A percentile compares a stretch with the other conserved stretches of the same genome.
Evolutionary conservation across 768 basidiomycete genomes (phyloP).

Genomic region (Boletus sp.): DNA sequence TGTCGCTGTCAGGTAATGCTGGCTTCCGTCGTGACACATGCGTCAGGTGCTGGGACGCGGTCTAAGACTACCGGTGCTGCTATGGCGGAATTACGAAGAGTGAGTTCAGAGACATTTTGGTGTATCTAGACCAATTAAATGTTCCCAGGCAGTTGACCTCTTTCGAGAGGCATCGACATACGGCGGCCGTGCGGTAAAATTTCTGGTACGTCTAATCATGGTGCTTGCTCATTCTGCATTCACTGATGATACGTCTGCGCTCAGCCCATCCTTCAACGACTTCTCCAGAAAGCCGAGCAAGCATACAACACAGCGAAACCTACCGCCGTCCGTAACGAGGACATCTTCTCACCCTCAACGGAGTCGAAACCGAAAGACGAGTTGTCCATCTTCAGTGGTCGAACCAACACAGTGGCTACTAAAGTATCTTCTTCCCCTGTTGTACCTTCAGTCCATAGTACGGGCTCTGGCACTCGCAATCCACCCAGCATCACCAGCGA

Average conservation of each 20-base stretch:
- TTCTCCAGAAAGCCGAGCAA: slow-evolving; percentile 58
- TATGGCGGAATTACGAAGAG: slow-evolving; percentile 53
- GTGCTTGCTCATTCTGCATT: neutral
- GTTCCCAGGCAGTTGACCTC: slow-evolving; percentile 49
- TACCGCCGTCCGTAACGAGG: slow-evolving; percentile 40
- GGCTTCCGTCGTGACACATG: slow-evolving; percentile 71
- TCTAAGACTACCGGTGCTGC: slow-evolving; percentile 73
- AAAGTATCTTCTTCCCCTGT: slow-evolving; percentile 34
- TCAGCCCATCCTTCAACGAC: slow-evolving; percentile 63
- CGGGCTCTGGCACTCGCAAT: neutral
- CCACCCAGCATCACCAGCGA: slow-evolving; percentile 16
- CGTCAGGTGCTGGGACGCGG: slow-evolving; percentile 39
- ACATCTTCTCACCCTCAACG: slow-evolving; percentile 56
- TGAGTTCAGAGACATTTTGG: slow-evolving; percentile 4
- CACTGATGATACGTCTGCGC: neutral
- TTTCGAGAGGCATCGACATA: slow-evolving; percentile 59
- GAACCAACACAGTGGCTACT: slow-evolving; percentile 59
- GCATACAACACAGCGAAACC: slow-evolving; percentile 47
- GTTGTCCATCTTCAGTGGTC: slow-evolving; percentile 72
- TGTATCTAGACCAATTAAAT: neutral
- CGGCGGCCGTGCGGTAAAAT: slow-evolving; percentile 68
- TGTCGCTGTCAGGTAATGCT: slow-evolving; percentile 57
- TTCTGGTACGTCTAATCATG: slow-evolving; percentile 46
- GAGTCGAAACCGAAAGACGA: slow-evolving; percentile 56
- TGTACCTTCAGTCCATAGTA: slow-evolving; percentile 8